Conservation (phyloP, 306 rosid genomes). For the Carpinus viminea region DNA sequence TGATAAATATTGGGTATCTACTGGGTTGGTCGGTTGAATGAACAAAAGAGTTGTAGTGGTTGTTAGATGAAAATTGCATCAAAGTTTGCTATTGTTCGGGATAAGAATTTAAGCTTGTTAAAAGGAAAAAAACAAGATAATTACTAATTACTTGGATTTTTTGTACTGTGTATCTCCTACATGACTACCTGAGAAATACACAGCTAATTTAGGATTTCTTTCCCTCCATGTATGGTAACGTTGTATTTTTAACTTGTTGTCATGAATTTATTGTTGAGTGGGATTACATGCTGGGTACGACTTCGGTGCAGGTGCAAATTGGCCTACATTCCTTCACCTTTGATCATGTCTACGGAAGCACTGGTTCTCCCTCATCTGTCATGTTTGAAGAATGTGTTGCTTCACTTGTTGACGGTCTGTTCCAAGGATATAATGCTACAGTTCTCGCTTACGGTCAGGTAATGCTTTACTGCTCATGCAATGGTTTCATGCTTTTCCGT, state of each 20-base stretch:
- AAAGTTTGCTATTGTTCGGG: not conserved
- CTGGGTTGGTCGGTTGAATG: not conserved
- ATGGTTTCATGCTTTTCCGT: conserved; percentile 18
- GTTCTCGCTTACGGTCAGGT: conserved; percentile 99
- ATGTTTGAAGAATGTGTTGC: conserved; percentile 91
- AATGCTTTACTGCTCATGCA: conserved; percentile 24
- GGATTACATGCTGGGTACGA: conserved; percentile 25
- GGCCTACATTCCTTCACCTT: conserved; percentile 95
- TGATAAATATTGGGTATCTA: not conserved
- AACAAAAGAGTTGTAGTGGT: not conserved
- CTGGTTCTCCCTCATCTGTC: conserved; percentile 72
- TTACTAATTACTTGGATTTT: not conserved
- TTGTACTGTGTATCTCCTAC: not conserved
- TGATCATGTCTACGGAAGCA: conserved; percentile 97
- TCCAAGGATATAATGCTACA: conserved; percentile 99
- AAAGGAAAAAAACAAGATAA: not conserved
- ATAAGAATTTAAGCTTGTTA: not conserved
- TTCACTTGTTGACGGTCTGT: conserved; percentile 89
- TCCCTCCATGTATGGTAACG: not conserved
- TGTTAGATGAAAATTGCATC: not conserved
- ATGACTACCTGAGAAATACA: not conserved
- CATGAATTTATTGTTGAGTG: conserved; percentile 4
- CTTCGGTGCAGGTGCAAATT: conserved; percentile 78
- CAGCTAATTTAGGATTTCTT: not conserved
- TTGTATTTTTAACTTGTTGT: not conserved